phyloP scores from a whole-genome alignment of 305 asterid genomes.

The Striga hermonthica region DNA sequence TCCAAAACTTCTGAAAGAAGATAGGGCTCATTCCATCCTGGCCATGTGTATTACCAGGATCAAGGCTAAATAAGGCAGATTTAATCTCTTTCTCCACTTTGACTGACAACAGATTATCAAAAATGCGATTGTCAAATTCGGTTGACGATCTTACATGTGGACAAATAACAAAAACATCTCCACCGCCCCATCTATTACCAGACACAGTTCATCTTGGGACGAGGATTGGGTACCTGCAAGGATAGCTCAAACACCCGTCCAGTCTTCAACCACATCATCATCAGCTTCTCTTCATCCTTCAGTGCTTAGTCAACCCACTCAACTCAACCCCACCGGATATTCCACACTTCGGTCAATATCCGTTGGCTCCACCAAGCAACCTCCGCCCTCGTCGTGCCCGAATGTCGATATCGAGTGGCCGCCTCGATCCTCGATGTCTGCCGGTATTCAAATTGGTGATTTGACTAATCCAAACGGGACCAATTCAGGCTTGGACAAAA shows the following conservation, averaged over 20 bases:
- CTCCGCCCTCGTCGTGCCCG: conserved; percentile 63
- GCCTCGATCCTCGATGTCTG: conserved; percentile 52
- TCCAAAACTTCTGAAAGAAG: no score
- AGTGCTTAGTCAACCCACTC: conserved; percentile 44
- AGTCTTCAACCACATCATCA: conserved; percentile 45
- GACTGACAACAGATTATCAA: conserved; percentile 56
- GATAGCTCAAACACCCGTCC: conserved; percentile 46
- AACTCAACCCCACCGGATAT: conserved; percentile 32
- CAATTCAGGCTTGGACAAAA: conserved; percentile 53
- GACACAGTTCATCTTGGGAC: conserved; percentile 76
- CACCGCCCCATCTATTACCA: conserved; percentile 44
- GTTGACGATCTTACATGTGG: conserved; percentile 45
- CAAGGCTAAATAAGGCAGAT: no score
- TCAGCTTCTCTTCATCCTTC: conserved; percentile 36
- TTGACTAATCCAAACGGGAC: conserved; percentile 45
- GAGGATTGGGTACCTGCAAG: conserved; percentile 86
- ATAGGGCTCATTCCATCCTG: no score
- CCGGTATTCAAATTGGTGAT: conserved; percentile 40
- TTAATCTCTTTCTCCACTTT: no score
- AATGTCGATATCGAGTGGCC: conserved; percentile 98
- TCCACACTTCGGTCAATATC: no score
- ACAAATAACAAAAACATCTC: conserved; percentile 50
- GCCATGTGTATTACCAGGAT: no score
- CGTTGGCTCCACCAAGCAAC: conserved; percentile 6
- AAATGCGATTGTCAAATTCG: conserved; percentile 44